Base-by-base conservation (phyloP, 2,329 filamentous ascomycete genomes). In the Aschersonia sp. region DNA sequence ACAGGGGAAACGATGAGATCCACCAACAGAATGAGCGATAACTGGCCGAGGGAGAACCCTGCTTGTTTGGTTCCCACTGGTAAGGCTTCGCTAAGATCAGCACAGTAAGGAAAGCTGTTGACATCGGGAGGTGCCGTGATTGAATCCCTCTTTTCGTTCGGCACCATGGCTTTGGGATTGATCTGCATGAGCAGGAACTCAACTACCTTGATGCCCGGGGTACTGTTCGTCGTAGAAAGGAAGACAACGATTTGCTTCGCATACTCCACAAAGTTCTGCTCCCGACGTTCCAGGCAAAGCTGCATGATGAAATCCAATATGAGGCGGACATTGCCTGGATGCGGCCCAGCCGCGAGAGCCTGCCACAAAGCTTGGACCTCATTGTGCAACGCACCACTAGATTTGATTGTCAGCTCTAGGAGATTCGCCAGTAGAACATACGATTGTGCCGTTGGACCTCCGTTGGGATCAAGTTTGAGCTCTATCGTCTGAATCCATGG, bases 171-270 rank as follows among this genome's bases (percentile, higher is more conserved):
- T 62, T 92, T 94, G 1, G 94, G 90, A 0, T 80, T 86, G 52
- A 98, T 88, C 54, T 95, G 88, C 65, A 94, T 74, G 31, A 97
- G 70, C 47, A 98, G 73, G 55, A 95, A 95, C 53, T 98, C 92
- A 9, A 98, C 83, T 4, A 98, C 89, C 58, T 94, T 94, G 44
- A 86, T 83, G 1, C 89, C 89, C 2, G 89, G 60, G 66, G 84
- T 58, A 76, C 69, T 76, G 52, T 70, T 73, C 0, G 75, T 95
- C 53, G 87, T 92, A 0, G 92, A 94, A 5, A 98, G 65, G 61
- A 95, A 97, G 1, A 98, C 94, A 12, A 97, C 88, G 46, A 98
- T 92, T 63, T 98, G 92, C 67, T 97, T 98, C 5, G 90, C 90
- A 59, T 94, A 95, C 56, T 95, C 87, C 48, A 98, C 90, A 62